These are phyloP conservation scores for Malus hybrid DNA, from an alignment of 331 rosid species.

Conservation along the genomic window DNA sequence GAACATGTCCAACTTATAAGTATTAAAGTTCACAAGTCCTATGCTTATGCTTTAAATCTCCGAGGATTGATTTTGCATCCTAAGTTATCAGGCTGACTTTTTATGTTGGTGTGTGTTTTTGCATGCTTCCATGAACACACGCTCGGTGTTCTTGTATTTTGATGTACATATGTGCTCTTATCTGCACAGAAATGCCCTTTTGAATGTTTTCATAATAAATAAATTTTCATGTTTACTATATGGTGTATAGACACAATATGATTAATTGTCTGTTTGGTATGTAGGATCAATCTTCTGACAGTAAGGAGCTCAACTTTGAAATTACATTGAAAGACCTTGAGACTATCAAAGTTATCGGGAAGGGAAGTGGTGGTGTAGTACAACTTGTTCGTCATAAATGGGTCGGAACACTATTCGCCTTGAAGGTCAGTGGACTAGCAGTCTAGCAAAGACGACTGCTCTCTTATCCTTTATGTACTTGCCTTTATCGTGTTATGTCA, in stretches of 20 bases:
- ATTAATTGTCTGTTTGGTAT: conserved; percentile 3
- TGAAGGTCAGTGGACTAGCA: conserved; percentile 56
- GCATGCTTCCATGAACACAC: background rate
- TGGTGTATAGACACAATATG: conserved; percentile 5
- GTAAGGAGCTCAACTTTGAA: conserved; percentile 61
- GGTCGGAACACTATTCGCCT: conserved; percentile 81
- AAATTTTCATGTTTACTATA: background rate
- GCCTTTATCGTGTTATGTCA: background rate
- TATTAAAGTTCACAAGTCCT: background rate
- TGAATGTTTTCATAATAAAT: background rate
- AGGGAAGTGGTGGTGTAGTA: conserved; percentile 94
- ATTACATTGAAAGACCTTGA: conserved; percentile 82
- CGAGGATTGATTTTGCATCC: background rate
- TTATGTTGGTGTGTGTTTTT: background rate
- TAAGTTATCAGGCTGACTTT: background rate
- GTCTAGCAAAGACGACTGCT: background rate
- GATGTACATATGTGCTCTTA: background rate
- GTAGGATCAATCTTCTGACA: conserved; percentile 53
- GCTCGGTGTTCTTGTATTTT: background rate
- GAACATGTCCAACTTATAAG: background rate
- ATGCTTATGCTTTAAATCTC: background rate
- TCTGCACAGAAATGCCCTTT: background rate
- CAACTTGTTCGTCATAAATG: conserved; percentile 98
- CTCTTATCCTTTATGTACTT: conserved; percentile 6
- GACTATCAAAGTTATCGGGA: conserved; percentile 86